A percentile compares a stretch with the other conserved stretches of the same genome.
phyloP scores from a whole-genome alignment of 2,329 filamentous ascomycete genomes.

The Fusarium pseudocircinatum region DNA sequence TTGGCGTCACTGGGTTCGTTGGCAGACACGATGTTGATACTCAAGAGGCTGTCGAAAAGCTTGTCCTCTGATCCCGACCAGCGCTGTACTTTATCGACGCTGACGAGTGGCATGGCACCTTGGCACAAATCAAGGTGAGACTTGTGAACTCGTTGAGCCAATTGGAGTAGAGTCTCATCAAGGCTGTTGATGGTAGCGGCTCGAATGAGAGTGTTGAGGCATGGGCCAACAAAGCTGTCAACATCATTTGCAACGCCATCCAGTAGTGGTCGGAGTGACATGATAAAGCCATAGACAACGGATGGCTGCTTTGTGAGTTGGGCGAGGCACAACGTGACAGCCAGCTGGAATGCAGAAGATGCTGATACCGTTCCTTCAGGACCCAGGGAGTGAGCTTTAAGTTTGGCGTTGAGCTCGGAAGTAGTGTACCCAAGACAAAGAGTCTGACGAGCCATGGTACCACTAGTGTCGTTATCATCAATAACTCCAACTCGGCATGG shows the following conservation, averaged over 20 bases:
- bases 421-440: not conserved
- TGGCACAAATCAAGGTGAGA: not conserved
- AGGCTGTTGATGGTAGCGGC: not conserved
- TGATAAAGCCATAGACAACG: conserved; percentile 14
- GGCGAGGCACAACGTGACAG: conserved; percentile 1
- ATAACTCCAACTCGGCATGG: not conserved
- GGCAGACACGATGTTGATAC: not conserved
- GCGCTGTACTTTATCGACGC: conserved; percentile 7
- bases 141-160: conserved; percentile 1
- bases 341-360: conserved; percentile 11
- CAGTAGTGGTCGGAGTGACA: conserved; percentile 10
- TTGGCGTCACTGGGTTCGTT: rapidly evolving
- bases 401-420: not conserved
- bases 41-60: conserved; percentile 18
- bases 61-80: conserved; percentile 16
- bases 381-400: not conserved
- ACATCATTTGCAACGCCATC: not conserved
- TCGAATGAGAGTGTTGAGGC: conserved; percentile 16
- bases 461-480: not conserved
- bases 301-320: not conserved
- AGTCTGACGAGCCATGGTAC: conserved; percentile 4
- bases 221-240: conserved; percentile 6
- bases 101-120: conserved; percentile 10
- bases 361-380: not conserved
- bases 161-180: not conserved